Conservation (phyloP, 1,284 basidiomycete species). For the Caloboletus inedulis region DNA sequence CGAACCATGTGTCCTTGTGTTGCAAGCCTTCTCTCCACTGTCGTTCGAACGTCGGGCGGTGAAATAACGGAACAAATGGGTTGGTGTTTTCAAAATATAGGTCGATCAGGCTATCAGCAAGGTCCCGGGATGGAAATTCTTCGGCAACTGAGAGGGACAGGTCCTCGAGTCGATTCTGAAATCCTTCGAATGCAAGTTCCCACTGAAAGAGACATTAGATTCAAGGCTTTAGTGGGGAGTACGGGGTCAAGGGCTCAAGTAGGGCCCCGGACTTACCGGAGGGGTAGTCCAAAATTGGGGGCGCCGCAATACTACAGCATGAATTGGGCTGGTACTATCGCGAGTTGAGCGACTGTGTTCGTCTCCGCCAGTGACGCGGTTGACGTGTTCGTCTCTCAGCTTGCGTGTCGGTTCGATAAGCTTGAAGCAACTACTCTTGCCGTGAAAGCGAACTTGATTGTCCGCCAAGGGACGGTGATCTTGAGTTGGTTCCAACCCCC, state of each 20-base stretch:
- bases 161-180: slow-evolving; percentile 36
- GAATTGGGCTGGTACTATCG: slow-evolving; percentile 23
- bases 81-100: slow-evolving; percentile 66
- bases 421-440: slow-evolving; percentile 56
- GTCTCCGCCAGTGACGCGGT: slow-evolving; percentile 22
- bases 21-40: slow-evolving; percentile 57
- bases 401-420: slow-evolving; percentile 52
- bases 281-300: slow-evolving; percentile 38
- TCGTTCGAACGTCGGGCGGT: slow-evolving; percentile 62
- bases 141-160: slow-evolving; percentile 40
- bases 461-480: slow-evolving; percentile 24
- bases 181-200: slow-evolving; percentile 56
- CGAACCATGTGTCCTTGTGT: slow-evolving; percentile 54
- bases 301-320: slow-evolving; percentile 27
- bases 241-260: not conserved
- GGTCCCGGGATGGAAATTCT: slow-evolving; percentile 55
- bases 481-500: slow-evolving; percentile 36
- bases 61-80: slow-evolving; percentile 58
- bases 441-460: slow-evolving; percentile 52
- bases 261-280: slow-evolving; percentile 26
- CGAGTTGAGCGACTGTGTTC: slow-evolving; percentile 14
- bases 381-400: slow-evolving; percentile 49
- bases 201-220: slow-evolving; percentile 40
- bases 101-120: slow-evolving; percentile 55
- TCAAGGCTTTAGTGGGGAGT: not conserved